Evolutionary conservation across 2,329 filamentous ascomycete species (phyloP), one percentile per base, ranked within the genome.

Genomic region (Phyllosticta citrichinensis): DNA sequence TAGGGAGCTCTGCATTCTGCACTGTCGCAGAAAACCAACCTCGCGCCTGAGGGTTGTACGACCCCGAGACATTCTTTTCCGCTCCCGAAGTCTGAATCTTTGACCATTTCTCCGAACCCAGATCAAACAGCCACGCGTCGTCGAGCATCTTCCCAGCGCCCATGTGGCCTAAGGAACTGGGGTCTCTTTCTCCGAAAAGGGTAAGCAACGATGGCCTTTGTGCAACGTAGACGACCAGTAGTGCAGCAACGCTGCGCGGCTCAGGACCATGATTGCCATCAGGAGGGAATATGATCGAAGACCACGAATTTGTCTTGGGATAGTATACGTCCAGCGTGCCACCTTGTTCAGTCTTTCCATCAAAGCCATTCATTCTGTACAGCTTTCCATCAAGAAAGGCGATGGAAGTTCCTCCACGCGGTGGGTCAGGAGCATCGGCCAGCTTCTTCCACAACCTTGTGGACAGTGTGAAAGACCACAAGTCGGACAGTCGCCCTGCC

Each of bases 361-460:
- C 88, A 66, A 87, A 93, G 0, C 91, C 91, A 63, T 90, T 89
- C 76, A 91, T 92, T 27, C 90, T 82, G 74, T 87, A 95, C 6
- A 96, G 72, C 24, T 84, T 81, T 24, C 83, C 83, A 59, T 81
- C 80, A 53, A 80, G 80, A 58, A 86, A 80, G 1, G 86, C 83
- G 25, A 95, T 83, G 3, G 84, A 83, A 0, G 87, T 77, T 1
- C 88, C 89, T 22, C 85, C 85, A 55, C 89, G 80, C 0, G 82
- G 76, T 8, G 86, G 82, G 0, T 81, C 86, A 0, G 88, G 88
- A 0, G 88, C 89, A 8, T 82, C 72, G 0, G 86, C 80, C 14
- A 89, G 78, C 68, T 87, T 79, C 50, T 79, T 83, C 91, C 91
- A 96, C 1, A 79, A 77, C 58, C 79, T 77, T 8, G 79, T 79